These are phyloP conservation scores for Umbelopsis sp. DNA, from an alignment of 192 early-diverging fungal genomes.

Conservation along the genomic window DNA sequence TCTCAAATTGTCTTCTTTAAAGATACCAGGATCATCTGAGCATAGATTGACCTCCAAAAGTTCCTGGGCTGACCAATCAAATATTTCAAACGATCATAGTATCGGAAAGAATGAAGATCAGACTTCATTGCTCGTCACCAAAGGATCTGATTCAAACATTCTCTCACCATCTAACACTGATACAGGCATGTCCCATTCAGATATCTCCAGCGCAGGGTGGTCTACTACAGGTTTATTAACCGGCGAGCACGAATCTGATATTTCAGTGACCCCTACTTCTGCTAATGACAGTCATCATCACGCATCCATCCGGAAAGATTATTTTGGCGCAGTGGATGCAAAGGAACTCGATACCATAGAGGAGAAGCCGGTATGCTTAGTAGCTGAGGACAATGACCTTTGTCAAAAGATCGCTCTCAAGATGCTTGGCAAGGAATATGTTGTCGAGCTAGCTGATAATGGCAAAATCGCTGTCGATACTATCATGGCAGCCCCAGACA, in stretches of 20 bases:
- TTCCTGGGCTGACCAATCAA: not conserved
- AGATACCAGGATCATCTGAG: too few relatives aligned
- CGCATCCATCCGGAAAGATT: not conserved
- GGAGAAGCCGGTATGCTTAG: not conserved
- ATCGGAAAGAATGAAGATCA: not conserved
- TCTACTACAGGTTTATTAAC: too few relatives aligned
- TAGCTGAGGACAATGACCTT: constrained; percentile 1
- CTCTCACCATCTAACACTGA: not conserved
- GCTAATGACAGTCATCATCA: not conserved
- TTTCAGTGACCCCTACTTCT: not conserved
- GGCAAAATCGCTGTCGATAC: constrained; percentile 1
- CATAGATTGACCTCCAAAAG: not conserved
- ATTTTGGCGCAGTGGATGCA: not conserved
- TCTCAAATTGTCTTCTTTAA: not conserved
- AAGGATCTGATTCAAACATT: not conserved
- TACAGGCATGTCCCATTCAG: too few relatives aligned
- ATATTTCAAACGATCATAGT: not conserved
- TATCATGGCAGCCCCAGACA: not conserved
- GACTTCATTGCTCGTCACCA: not conserved
- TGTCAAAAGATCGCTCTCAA: constrained; percentile 10
- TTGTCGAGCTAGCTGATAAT: constrained; percentile 1
- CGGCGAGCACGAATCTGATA: too few relatives aligned
- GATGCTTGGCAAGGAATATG: constrained; percentile 3
- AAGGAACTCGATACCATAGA: not conserved
- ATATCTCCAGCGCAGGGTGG: too few relatives aligned